Conservation (phyloP, 192 early-diverging fungal genomes). For the Backusella circina region DNA sequence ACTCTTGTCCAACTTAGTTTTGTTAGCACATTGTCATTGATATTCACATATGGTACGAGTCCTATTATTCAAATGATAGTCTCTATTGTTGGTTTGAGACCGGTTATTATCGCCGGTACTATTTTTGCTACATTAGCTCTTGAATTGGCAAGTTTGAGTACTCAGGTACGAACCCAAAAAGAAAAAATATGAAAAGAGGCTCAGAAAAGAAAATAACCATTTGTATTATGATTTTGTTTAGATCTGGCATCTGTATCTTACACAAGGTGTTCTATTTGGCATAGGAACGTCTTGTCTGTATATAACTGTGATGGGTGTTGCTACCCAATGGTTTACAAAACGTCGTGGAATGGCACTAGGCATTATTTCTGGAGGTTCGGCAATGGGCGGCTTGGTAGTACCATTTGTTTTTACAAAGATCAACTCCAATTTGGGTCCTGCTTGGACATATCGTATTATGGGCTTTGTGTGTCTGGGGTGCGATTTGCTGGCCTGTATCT, state of each 20-base stretch:
- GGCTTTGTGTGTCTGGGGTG: conserved; percentile 22
- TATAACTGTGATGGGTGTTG: conserved; percentile 27
- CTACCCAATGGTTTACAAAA: conserved; percentile 56
- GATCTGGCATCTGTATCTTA: conserved; percentile 59
- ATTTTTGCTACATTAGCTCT: conserved; percentile 10
- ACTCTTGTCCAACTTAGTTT: conserved; percentile 18
- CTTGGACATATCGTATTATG: conserved; percentile 43
- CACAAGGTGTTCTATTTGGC: conserved; percentile 59
- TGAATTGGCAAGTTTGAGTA: conserved; percentile 16
- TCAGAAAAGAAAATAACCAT: neutral
- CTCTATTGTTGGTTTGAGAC: conserved; percentile 10
- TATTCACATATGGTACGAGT: conserved; percentile 8
- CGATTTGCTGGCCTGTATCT: neutral
- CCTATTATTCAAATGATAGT: conserved; percentile 17
- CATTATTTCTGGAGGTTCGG: conserved; percentile 56
- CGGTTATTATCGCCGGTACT: conserved; percentile 12
- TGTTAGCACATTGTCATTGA: conserved; percentile 24
- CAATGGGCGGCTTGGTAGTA: conserved; percentile 67
- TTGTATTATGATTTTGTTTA: neutral
- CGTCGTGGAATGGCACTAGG: conserved; percentile 55
- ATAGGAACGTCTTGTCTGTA: conserved; percentile 35
- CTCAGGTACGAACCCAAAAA: neutral
- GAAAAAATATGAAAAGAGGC: neutral
- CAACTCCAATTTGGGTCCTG: conserved; percentile 47
- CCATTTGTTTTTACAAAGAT: conserved; percentile 54